Conservation (phyloP, 208 protist species). For the Leishmania arabica region DNA sequence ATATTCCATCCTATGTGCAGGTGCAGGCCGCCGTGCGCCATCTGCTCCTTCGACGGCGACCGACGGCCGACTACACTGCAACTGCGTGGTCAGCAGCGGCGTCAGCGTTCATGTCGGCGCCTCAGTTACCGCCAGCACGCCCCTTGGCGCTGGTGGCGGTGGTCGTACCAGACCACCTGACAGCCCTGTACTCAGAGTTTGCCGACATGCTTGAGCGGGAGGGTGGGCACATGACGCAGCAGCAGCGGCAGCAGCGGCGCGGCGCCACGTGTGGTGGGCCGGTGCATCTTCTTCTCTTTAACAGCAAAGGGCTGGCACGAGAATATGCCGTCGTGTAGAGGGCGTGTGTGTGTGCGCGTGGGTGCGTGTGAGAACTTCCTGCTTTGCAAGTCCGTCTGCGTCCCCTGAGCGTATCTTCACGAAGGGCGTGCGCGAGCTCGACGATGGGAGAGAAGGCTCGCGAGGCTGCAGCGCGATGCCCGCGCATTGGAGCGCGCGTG, state of each 20-base stretch:
- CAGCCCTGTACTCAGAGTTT: slow-evolving; percentile 32
- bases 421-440: not conserved
- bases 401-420: not conserved
- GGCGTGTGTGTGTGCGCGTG: not conserved
- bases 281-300: slow-evolving; percentile 27
- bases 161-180: slow-evolving; percentile 39
- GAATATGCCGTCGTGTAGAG: not conserved
- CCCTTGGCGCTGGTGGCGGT: slow-evolving; percentile 32
- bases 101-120: not conserved
- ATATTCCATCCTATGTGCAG: slow-evolving; percentile 50
- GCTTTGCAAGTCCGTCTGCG: not conserved
- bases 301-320: slow-evolving; percentile 13
- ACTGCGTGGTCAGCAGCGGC: not conserved
- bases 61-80: not conserved
- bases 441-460: not conserved
- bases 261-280: not conserved
- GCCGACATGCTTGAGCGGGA: slow-evolving; percentile 18
- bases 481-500: not conserved
- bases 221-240: not conserved
- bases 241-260: not conserved
- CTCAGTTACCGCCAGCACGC: not conserved
- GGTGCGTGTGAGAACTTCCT: not conserved
- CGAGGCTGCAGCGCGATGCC: not conserved
- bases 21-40: slow-evolving; percentile 53
- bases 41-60: slow-evolving; percentile 32